Evolutionary conservation across 257 asterid species (phyloP).

Genomic region (Ophiorrhiza pumila): DNA sequence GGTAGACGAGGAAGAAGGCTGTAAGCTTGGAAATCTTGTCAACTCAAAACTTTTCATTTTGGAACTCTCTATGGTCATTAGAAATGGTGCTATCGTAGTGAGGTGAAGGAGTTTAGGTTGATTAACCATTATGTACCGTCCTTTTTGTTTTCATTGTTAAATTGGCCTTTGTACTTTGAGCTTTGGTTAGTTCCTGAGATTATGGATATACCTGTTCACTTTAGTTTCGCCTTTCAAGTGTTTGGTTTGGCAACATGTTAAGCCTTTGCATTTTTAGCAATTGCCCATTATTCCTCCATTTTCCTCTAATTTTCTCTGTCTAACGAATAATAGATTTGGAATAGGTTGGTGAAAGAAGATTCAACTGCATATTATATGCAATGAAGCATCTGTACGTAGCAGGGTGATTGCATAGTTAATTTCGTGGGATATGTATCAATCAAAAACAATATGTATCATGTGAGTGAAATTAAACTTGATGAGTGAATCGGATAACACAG

Average conservation of each 20-base stretch:
- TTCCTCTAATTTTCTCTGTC: too few relatives aligned
- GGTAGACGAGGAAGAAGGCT: conserved; percentile 93
- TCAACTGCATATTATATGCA: too few relatives aligned
- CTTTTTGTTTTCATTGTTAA: background rate
- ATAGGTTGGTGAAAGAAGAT: too few relatives aligned
- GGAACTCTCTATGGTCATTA: background rate
- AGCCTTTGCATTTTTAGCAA: too few relatives aligned
- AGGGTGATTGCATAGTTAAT: too few relatives aligned
- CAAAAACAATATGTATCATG: too few relatives aligned
- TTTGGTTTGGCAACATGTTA: background rate
- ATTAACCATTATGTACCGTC: background rate
- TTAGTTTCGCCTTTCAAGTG: background rate
- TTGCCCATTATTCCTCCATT: too few relatives aligned
- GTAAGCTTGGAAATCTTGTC: conserved; percentile 18
- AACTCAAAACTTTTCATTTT: background rate
- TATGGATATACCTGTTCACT: background rate
- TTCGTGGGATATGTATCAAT: too few relatives aligned
- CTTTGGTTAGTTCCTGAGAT: background rate
- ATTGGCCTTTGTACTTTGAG: background rate
- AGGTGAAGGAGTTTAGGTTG: conserved; percentile 1
- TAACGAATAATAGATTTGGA: too few relatives aligned
- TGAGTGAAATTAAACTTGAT: too few relatives aligned
- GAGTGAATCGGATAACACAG: too few relatives aligned
- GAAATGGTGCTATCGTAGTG: conserved; percentile 2
- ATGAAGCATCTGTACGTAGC: too few relatives aligned